A percentile compares a stretch with the other conserved stretches of the same genome.
Evolutionary conservation across 441 rosid species (phyloP).

Genomic region (Mallotus repandus): DNA sequence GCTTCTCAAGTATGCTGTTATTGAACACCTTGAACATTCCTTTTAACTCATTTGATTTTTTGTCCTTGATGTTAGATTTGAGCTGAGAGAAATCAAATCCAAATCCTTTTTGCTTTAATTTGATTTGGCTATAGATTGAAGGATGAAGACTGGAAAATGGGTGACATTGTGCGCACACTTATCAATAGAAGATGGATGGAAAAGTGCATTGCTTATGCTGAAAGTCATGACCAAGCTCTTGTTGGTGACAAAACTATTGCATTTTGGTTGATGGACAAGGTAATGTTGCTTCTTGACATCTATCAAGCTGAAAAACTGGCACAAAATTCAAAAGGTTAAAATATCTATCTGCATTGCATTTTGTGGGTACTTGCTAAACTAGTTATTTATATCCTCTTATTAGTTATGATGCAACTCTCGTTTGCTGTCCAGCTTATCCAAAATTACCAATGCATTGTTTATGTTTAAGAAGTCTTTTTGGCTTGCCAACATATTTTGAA

Average conservation of each 20-base stretch:
- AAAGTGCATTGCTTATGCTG: constrained; percentile 87
- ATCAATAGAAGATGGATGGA: constrained; percentile 94
- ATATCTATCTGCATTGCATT: background rate
- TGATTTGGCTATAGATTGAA: constrained; percentile 50
- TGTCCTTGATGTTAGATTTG: constrained; percentile 1
- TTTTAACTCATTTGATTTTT: constrained; percentile 12
- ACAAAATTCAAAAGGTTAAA: constrained; percentile 3
- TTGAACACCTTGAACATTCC: constrained; percentile 7
- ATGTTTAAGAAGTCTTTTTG: no score
- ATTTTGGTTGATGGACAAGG: constrained; percentile 99
- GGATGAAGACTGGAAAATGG: constrained; percentile 91
- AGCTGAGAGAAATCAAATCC: background rate
- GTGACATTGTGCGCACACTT: constrained; percentile 72
- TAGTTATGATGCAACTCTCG: background rate
- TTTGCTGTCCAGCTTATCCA: background rate
- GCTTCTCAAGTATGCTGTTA: constrained; percentile 69
- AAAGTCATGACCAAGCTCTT: constrained; percentile 98
- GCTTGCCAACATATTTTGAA: background rate
- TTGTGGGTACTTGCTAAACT: background rate
- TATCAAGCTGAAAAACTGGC: background rate
- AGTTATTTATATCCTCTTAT: background rate
- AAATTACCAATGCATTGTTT: background rate
- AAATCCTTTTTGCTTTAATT: constrained; percentile 7
- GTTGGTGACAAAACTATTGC: constrained; percentile 98
- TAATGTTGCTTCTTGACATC: constrained; percentile 23